Percentiles rank a stretch among this genome's conserved stretches.
phyloP scores from a whole-genome alignment of 129 eudicot species.

The Artemisia annua region DNA sequence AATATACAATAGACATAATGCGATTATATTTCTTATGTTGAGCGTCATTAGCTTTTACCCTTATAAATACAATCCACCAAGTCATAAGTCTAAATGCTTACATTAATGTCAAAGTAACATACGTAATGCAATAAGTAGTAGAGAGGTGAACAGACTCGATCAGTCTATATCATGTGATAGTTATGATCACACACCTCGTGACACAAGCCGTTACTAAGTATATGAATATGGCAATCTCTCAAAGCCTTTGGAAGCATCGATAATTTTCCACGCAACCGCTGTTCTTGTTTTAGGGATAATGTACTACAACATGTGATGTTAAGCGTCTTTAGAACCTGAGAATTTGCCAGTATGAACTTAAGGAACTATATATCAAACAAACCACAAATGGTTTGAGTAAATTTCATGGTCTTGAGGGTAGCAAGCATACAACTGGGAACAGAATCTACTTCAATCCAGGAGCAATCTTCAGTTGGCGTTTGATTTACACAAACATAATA shows the following conservation, averaged over 20 bases:
- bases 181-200: too few species aligned
- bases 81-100: too few species aligned
- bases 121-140: too few species aligned
- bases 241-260: conserved; percentile 6
- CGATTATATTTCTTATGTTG: too few species aligned
- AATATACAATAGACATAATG: too few species aligned
- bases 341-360: neutral
- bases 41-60: too few species aligned
- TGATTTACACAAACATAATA: conserved; percentile 12
- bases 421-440: conserved; percentile 12
- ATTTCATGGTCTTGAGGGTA: conserved; percentile 5
- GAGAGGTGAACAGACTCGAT: too few species aligned
- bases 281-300: neutral
- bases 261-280: neutral
- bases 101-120: too few species aligned
- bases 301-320: neutral
- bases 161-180: too few species aligned
- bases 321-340: neutral
- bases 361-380: neutral
- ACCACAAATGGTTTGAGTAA: neutral
- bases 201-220: too few species aligned
- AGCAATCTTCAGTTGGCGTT: neutral
- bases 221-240: neutral
- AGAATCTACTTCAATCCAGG: neutral
- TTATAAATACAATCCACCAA: too few species aligned